Evolutionary conservation across 148 eudicot genomes (phyloP).

Genomic region (Nepenthes mirabilis): DNA sequence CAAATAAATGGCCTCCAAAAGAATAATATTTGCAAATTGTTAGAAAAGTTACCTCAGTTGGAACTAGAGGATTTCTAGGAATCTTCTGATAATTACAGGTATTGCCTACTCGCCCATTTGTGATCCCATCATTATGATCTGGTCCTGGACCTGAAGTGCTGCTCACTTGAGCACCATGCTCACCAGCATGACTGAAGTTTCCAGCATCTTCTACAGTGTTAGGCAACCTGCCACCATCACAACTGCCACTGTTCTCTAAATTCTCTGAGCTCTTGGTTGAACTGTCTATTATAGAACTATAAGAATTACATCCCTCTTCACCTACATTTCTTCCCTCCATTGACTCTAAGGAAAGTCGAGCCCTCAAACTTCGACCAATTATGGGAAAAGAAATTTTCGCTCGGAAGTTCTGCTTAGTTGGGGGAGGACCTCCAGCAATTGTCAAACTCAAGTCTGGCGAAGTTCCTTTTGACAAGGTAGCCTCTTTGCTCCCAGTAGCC

Average conservation of each 20-base stretch:
- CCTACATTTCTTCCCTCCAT: constrained; percentile 12
- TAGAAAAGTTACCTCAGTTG: constrained; percentile 12
- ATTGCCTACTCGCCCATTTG: constrained; percentile 10
- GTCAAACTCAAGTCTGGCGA: constrained; percentile 37
- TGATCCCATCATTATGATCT: constrained; percentile 10
- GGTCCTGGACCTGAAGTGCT: constrained; percentile 15
- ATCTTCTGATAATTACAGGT: constrained; percentile 12
- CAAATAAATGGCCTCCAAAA: background rate
- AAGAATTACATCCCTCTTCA: constrained; percentile 14
- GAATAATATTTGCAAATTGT: background rate
- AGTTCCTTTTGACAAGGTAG: constrained; percentile 13
- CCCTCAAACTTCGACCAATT: constrained; percentile 73
- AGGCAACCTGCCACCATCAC: constrained; percentile 9
- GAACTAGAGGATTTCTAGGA: constrained; percentile 11
- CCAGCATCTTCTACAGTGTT: constrained; percentile 15
- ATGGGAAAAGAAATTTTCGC: constrained; percentile 83
- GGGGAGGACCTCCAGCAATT: constrained; percentile 92
- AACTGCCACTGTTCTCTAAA: constrained; percentile 9
- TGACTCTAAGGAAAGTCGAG: constrained; percentile 39
- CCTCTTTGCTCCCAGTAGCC: constrained; percentile 11
- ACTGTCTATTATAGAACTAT: constrained; percentile 12
- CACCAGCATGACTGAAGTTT: constrained; percentile 6
- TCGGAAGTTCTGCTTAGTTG: constrained; percentile 63
- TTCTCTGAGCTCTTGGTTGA: constrained; percentile 10
- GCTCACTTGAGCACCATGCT: constrained; percentile 12